Evolutionary conservation across 768 basidiomycete species (phyloP).

Genomic region (Boletus sensibilis): DNA sequence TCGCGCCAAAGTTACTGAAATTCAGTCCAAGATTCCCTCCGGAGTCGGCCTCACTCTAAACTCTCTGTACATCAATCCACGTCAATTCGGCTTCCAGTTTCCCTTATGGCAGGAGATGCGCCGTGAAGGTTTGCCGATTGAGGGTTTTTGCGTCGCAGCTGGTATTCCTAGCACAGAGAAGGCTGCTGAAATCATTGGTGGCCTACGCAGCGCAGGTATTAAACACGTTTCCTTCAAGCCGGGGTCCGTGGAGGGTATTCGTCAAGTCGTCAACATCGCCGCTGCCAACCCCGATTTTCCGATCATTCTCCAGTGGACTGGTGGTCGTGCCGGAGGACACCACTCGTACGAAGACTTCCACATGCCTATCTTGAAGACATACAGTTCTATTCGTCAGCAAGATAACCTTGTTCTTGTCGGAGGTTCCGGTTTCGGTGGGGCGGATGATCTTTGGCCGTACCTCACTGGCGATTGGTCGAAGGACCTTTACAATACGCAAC

Average conservation of each 20-base stretch:
- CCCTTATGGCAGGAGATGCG: slow-evolving; percentile 99
- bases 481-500: slow-evolving; percentile 75
- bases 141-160: slow-evolving; percentile 99
- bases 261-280: slow-evolving; percentile 96
- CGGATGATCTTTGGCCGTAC: slow-evolving; percentile 96
- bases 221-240: slow-evolving; percentile 98
- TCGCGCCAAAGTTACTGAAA: slow-evolving; percentile 89
- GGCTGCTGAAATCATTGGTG: slow-evolving; percentile 92
- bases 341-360: slow-evolving; percentile 99
- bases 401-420: slow-evolving; percentile 86
- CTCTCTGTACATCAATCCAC: slow-evolving; percentile 95
- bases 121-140: slow-evolving; percentile 89
- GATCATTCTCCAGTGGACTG: slow-evolving; percentile 98
- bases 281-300: slow-evolving; percentile 93
- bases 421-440: slow-evolving; percentile 94
- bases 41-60: slow-evolving; percentile 95
- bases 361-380: slow-evolving; percentile 89
- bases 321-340: slow-evolving; percentile 97
- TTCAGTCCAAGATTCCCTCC: slow-evolving; percentile 77
- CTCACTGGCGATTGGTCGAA: slow-evolving; percentile 95
- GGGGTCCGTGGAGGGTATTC: slow-evolving; percentile 95
- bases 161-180: slow-evolving; percentile 97
- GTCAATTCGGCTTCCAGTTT: slow-evolving; percentile 95
- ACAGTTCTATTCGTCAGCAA: slow-evolving; percentile 85
- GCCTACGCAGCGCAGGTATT: slow-evolving; percentile 79